phyloP scores from a whole-genome alignment of 2,329 filamentous ascomycete genomes.

The Corynespora cassiicola region DNA sequence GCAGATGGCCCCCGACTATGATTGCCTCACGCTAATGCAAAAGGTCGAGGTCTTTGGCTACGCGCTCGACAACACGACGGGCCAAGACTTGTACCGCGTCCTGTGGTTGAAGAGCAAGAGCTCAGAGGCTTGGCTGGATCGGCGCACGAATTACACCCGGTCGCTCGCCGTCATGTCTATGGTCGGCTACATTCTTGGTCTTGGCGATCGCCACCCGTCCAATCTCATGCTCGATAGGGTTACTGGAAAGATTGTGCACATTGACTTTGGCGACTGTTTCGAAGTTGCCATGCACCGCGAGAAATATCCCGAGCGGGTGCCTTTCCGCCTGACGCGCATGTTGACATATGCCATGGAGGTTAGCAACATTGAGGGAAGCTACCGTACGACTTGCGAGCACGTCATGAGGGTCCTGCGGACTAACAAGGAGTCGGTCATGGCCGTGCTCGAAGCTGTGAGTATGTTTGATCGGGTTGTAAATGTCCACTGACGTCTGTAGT shows the following conservation, averaged over 20 bases:
- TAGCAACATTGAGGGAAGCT: conserved; percentile 98
- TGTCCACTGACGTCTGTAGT: conserved; percentile 65
- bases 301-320: conserved; percentile 96
- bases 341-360: conserved; percentile 99
- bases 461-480: too few relatives aligned
- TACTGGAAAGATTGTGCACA: conserved; percentile 96
- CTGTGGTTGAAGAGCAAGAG: conserved; percentile 99
- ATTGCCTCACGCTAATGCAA: conserved; percentile 98
- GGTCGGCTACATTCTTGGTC: conserved; percentile 98
- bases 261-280: conserved; percentile 99
- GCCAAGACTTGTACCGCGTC: conserved; percentile 96
- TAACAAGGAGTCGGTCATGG: conserved; percentile 99
- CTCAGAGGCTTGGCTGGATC: conserved; percentile 95
- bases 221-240: conserved; percentile 97
- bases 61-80: conserved; percentile 97
- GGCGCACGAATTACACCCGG: conserved; percentile 97
- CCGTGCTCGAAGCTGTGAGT: conserved; percentile 94
- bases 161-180: conserved; percentile 99
- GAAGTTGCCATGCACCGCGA: conserved; percentile 99
- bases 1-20: conserved; percentile 99
- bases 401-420: conserved; percentile 96
- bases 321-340: conserved; percentile 98
- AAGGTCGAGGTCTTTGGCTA: conserved; percentile 99
- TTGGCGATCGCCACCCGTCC: conserved; percentile 95
- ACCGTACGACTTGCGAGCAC: conserved; percentile 96